phyloP scores from a whole-genome alignment of 371 early-diverging fungal genomes.

The Capillidium rhysosporum region DNA sequence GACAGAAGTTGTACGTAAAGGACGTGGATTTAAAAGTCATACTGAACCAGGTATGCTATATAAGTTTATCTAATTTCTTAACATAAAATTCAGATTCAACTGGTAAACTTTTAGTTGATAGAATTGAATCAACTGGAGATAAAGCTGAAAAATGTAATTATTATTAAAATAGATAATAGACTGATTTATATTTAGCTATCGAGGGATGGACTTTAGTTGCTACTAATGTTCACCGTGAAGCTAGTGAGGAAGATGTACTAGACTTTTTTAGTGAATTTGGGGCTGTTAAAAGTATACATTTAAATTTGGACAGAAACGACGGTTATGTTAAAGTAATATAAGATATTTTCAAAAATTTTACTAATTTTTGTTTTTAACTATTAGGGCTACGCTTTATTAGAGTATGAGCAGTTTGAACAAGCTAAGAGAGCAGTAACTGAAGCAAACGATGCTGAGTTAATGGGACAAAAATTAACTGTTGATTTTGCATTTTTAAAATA shows the following conservation, averaged over 20 bases:
- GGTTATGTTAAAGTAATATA: constrained; percentile 78
- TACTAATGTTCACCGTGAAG: constrained; percentile 84
- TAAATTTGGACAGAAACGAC: constrained; percentile 83
- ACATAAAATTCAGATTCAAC: background rate
- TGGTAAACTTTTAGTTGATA: background rate
- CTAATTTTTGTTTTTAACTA: background rate
- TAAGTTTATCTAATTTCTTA: background rate
- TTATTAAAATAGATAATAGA: background rate
- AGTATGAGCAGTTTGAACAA: constrained; percentile 64
- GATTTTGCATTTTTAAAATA: constrained; percentile 69
- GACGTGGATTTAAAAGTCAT: background rate
- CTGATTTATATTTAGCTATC: constrained; percentile 26
- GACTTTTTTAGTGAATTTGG: constrained; percentile 85
- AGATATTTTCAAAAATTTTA: background rate
- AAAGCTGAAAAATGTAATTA: background rate
- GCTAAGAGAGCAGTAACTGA: constrained; percentile 60
- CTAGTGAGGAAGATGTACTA: constrained; percentile 72
- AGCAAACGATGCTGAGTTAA: constrained; percentile 42
- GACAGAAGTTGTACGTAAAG: background rate
- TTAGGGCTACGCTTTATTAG: constrained; percentile 85
- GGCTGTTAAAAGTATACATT: constrained; percentile 62
- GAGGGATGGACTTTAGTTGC: constrained; percentile 91
- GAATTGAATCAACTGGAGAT: background rate
- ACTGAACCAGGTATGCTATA: background rate
- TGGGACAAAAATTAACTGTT: constrained; percentile 44